Conservation (phyloP, 2,329 filamentous ascomycete species). For the Aureobasidium zeae region DNA sequence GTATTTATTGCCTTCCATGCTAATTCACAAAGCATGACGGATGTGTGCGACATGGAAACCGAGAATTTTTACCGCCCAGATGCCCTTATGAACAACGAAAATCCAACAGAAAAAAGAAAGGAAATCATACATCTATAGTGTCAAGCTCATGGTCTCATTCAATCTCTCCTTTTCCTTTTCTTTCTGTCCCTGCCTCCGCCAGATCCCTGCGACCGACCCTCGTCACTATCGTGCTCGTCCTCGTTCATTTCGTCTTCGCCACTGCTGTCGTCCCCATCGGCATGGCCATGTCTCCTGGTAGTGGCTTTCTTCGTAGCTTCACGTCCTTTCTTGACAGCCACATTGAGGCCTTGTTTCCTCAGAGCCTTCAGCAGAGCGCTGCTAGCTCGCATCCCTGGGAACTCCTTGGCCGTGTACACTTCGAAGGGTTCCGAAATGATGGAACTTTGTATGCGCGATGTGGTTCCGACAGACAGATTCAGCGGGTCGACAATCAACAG, state of each 20-base stretch:
- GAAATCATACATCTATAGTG: conserved; percentile 14
- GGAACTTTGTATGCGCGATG: conserved; percentile 41
- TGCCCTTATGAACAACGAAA: conserved; percentile 15
- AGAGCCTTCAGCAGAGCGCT: conserved; percentile 63
- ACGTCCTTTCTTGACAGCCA: conserved; percentile 80
- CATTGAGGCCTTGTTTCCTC: conserved; percentile 71
- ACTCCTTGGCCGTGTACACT: conserved; percentile 77
- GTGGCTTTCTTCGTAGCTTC: conserved; percentile 41
- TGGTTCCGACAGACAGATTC: conserved; percentile 45
- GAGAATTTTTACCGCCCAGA: neutral
- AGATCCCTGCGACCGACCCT: conserved; percentile 2
- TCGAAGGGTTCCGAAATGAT: conserved; percentile 62
- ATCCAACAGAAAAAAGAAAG: neutral
- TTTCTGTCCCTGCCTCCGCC: neutral
- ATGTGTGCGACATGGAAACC: neutral
- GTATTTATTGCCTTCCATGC: no score
- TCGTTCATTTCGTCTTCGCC: conserved; percentile 38
- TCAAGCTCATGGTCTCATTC: conserved; percentile 6
- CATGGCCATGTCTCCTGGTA: conserved; percentile 29
- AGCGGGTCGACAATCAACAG: conserved; percentile 61
- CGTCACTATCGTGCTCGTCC: conserved; percentile 56
- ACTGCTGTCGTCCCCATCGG: conserved; percentile 32
- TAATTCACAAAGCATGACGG: neutral
- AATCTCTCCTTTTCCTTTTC: conserved; percentile 15
- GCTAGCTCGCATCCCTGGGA: conserved; percentile 73